Evolutionary conservation across 306 rosid species (phyloP), one percentile per base, ranked within the genome.

Genomic region (Parietaria judaica): DNA sequence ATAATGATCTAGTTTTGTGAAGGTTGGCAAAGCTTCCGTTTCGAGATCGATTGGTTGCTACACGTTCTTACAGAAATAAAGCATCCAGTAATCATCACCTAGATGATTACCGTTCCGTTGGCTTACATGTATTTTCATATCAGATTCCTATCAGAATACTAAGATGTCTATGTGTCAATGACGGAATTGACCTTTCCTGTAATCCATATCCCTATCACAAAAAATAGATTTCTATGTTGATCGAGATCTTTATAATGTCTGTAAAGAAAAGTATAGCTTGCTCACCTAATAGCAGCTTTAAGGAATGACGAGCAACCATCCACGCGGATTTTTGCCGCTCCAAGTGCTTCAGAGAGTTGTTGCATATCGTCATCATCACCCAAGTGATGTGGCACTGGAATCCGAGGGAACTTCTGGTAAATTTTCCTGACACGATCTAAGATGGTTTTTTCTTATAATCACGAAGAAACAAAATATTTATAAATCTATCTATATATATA

Each of bases 241-340:
- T 12, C 34, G 34, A 66, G 51, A 54, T 51, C 23, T 69, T 46
- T 55, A 57, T 6, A 17, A 37, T 23, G 61, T 38, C 39, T 37
- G 44, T 55, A 43, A 69, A 65, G 45, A 38, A 44, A 55, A 39
- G 17, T 38, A 49, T 41, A 5, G 9, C 9, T 41, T 1, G 45
- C 45, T 41, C 79, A 94, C 99, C 60, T 86, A 36, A 94, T 70
- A 65, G 99, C 97, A 76, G 95, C 94, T 76, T 84, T 94, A 66
- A 94, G 71, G 77, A 94, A 94, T 11, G 97, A 86, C 14, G 90
- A 84, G 73, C 99, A 94, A 56, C 97, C 87, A 49, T 92, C 99
- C 12, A 84, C 95, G 70, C 95, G 86, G 41, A 71, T 84, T 76
- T 82, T 88, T 56, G 99, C 97, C 13, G 80, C 74, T 66, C 87